Percentiles rank a stretch among this genome's conserved stretches.
phyloP scores from a whole-genome alignment of 2,329 filamentous ascomycete genomes.

The Clarireedia hainanense region DNA sequence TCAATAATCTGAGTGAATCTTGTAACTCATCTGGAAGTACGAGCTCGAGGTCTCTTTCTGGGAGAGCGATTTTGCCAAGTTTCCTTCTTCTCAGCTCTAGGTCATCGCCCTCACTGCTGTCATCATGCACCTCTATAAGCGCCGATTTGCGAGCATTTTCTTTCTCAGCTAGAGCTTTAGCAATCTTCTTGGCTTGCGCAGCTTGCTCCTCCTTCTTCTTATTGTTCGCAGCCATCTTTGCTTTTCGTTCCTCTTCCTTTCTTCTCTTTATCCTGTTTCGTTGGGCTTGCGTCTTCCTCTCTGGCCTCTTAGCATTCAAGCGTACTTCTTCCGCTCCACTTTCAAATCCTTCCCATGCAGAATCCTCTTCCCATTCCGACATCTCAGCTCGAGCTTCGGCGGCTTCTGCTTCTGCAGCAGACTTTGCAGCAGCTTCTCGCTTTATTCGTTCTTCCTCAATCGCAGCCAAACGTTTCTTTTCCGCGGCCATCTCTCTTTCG shows the following conservation, averaged over 20 bases:
- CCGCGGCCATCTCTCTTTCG: conserved; percentile 68
- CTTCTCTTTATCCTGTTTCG: conserved; percentile 81
- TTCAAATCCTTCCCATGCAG: conserved; percentile 83
- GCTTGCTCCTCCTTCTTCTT: conserved; percentile 67
- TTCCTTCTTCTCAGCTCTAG: conserved; percentile 60
- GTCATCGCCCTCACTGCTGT: conserved; percentile 50
- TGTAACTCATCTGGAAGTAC: conserved; percentile 77
- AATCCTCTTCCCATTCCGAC: conserved; percentile 76
- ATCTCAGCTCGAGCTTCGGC: conserved; percentile 58
- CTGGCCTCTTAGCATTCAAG: conserved; percentile 63
- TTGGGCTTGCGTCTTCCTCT: conserved; percentile 79
- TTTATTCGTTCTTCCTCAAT: conserved; percentile 60
- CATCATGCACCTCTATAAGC: conserved; percentile 38
- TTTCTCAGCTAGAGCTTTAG: conserved; percentile 52
- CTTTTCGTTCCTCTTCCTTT: conserved; percentile 75
- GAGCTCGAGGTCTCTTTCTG: conserved; percentile 73
- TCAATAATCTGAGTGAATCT: conserved; percentile 71
- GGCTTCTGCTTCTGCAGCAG: conserved; percentile 67
- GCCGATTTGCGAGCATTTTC: conserved; percentile 42
- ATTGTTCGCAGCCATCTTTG: conserved; percentile 67
- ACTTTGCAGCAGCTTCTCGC: conserved; percentile 59
- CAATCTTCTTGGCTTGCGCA: conserved; percentile 63
- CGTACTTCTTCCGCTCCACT: conserved; percentile 66
- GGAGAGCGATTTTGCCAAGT: conserved; percentile 66
- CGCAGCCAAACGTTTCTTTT: conserved; percentile 63